A percentile compares a stretch with the other conserved stretches of the same genome.
Conservation (phyloP, 2,329 filamentous ascomycete genomes). For the Venturia asperata region DNA sequence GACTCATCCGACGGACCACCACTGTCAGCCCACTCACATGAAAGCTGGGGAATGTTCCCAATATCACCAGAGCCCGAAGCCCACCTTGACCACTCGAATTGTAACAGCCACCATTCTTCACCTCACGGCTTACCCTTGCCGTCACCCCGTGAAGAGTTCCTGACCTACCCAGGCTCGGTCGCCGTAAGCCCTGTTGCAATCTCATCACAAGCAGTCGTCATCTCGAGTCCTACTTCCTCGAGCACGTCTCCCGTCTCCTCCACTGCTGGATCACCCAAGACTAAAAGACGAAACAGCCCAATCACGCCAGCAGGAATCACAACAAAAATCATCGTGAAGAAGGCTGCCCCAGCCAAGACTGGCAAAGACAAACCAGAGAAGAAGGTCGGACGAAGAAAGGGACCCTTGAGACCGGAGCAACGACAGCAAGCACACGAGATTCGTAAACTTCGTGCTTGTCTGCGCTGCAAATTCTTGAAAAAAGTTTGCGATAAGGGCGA, state of each 20-base stretch:
- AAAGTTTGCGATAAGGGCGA: constrained; percentile 98
- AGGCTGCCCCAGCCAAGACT: constrained; percentile 45
- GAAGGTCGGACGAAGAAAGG: constrained; percentile 83
- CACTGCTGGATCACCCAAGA: constrained; percentile 48
- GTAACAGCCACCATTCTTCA: constrained; percentile 28
- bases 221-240: constrained; percentile 54
- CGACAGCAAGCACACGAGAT: constrained; percentile 96
- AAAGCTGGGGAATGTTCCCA: constrained; percentile 66
- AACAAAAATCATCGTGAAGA: constrained; percentile 74
- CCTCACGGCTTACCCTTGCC: constrained; percentile 16
- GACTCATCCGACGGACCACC: constrained; percentile 57
- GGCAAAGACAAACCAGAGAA: constrained; percentile 76
- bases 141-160: constrained; percentile 29
- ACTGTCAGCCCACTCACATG: constrained; percentile 55
- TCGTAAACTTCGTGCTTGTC: constrained; percentile 83
- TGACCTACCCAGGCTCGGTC: constrained; percentile 28
- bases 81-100: constrained; percentile 52
- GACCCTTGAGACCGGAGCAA: constrained; percentile 85
- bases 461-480: constrained; percentile 97
- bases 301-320: constrained; percentile 53
- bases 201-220: constrained; percentile 62
- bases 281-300: constrained; percentile 65
- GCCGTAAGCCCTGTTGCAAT: constrained; percentile 37
- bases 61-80: constrained; percentile 74
- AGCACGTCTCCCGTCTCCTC: constrained; percentile 53